Base-by-base conservation (phyloP, 2,329 filamentous ascomycete genomes). In the Colletotrichum gloeosporioides region DNA sequence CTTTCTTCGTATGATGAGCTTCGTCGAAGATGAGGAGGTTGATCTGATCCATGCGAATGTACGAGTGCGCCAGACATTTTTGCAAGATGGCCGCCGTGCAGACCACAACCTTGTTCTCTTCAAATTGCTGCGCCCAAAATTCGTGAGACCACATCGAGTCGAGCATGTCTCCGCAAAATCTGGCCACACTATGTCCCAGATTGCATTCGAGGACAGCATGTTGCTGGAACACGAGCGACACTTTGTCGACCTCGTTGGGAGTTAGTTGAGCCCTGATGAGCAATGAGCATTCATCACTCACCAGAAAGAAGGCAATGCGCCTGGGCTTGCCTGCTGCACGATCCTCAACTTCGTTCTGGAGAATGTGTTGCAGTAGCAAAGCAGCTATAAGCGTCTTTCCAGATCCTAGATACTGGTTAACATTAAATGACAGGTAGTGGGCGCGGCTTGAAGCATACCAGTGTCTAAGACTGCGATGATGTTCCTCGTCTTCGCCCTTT, bases 311-410 rank as follows among this genome's bases (percentile, higher is more conserved):
- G 0, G 95, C 91, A 10, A 95, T 90, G 32, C 93, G 93, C 49
- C 88, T 90, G 0, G 87, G 81, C n/a, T 88, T 88, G 3, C 93
- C 94, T 3, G 85, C 80, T 0, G 88, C 89, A 53, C 96, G 91
- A 78, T 92, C 87, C 77, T 95, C 92, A 2, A 98, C 86, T 83
- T 99, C 97, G 75, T 93, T 88, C 53, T 95, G 92, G 34, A 99
- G 89, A 12, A 92, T 89, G 82, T 98, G 91, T 53, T 93, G 92
- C 29, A 99, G 89, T 7, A 99, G 89, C 4, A 99, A 89, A 1
- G 95, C 96, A 0, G 97, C 96, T 79, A 99, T 98, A n/a, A 98
- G 88, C 0, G 97, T 99, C 85, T 99, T 99, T 4, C 97, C 97
- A 5, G 95, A 96, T 15, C 97, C 94, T 93, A 75, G 70, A n/a